These are phyloP conservation scores for Endoconidiophora polonica DNA, from an alignment of 2,329 filamentous ascomycete species.

Conservation along the genomic window DNA sequence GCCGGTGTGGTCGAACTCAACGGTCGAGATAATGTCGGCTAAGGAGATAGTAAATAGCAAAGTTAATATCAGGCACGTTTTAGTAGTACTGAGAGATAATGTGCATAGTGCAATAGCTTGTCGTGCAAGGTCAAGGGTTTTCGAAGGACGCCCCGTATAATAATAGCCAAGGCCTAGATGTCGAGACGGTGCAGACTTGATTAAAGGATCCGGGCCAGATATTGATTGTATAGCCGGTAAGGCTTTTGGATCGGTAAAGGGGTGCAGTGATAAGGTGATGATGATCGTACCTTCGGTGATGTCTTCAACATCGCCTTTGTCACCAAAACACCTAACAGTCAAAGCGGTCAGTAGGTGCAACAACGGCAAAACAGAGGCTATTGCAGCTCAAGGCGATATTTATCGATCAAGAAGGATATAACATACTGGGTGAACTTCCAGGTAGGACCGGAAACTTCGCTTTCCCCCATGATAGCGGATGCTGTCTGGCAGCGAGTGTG, in stretches of 20 bases:
- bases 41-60: slow-evolving; percentile 3
- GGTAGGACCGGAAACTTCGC: slow-evolving; percentile 82
- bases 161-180: background rate
- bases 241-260: background rate
- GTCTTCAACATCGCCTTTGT: slow-evolving; percentile 98
- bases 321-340: slow-evolving; percentile 74
- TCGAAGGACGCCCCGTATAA: background rate
- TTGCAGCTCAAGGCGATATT: too few relatives aligned
- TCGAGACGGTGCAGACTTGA: background rate
- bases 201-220: background rate
- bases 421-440: slow-evolving; percentile 99
- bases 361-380: background rate
- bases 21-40: slow-evolving; percentile 85
- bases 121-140: background rate
- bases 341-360: slow-evolving; percentile 10
- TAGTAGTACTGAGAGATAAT: too few relatives aligned
- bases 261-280: background rate
- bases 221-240: background rate
- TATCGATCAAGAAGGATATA: background rate
- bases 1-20: slow-evolving; percentile 79
- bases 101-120: too few relatives aligned
- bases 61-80: too few relatives aligned
- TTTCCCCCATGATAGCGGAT: slow-evolving; percentile 79
- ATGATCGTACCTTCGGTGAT: slow-evolving; percentile 70
- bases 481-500: slow-evolving; percentile 27